Percentiles rank a stretch among this genome's conserved stretches.
phyloP scores from a whole-genome alignment of 176 grass and related monocot species.

The Thalia dealbata region DNA sequence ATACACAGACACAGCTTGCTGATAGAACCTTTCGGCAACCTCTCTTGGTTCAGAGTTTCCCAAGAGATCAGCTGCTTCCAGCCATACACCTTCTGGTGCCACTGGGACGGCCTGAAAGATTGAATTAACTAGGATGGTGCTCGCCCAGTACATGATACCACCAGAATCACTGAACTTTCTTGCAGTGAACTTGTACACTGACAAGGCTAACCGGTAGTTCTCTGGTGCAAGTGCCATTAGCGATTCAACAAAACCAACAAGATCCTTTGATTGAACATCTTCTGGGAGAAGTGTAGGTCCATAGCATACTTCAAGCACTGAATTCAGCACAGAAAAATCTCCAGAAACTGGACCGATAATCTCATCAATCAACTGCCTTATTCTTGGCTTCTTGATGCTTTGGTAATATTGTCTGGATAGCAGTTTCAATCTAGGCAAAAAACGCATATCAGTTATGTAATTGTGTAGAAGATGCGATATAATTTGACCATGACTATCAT shows the following conservation, averaged over 20 bases:
- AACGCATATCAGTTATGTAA: slow-evolving; percentile 45
- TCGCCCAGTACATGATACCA: slow-evolving; percentile 62
- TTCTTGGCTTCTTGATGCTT: slow-evolving; percentile 59
- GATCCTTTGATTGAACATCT: slow-evolving; percentile 37
- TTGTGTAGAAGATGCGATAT: slow-evolving; percentile 40
- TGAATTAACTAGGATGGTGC: slow-evolving; percentile 59
- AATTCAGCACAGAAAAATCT: slow-evolving; percentile 57
- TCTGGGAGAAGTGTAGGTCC: slow-evolving; percentile 48
- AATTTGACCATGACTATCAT: slow-evolving; percentile 27
- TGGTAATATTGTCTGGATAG: slow-evolving; percentile 66
- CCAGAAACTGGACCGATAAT: slow-evolving; percentile 54
- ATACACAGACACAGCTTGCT: slow-evolving; percentile 80
- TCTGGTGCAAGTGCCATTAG: slow-evolving; percentile 65
- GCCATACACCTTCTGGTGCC: slow-evolving; percentile 72
- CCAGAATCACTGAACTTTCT: slow-evolving; percentile 25
- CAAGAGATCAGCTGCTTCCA: slow-evolving; percentile 50
- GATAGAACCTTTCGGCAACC: slow-evolving; percentile 51
- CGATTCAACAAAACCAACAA: slow-evolving; percentile 75
- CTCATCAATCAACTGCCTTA: slow-evolving; percentile 65
- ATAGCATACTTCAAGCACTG: slow-evolving; percentile 65
- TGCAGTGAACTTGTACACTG: slow-evolving; percentile 42
- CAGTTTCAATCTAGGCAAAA: slow-evolving; percentile 31
- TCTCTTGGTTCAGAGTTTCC: slow-evolving; percentile 39
- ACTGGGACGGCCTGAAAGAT: slow-evolving; percentile 67
- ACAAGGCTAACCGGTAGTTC: slow-evolving; percentile 69